Conservation (phyloP, 768 basidiomycete genomes). For the Jaapia argillacea region DNA sequence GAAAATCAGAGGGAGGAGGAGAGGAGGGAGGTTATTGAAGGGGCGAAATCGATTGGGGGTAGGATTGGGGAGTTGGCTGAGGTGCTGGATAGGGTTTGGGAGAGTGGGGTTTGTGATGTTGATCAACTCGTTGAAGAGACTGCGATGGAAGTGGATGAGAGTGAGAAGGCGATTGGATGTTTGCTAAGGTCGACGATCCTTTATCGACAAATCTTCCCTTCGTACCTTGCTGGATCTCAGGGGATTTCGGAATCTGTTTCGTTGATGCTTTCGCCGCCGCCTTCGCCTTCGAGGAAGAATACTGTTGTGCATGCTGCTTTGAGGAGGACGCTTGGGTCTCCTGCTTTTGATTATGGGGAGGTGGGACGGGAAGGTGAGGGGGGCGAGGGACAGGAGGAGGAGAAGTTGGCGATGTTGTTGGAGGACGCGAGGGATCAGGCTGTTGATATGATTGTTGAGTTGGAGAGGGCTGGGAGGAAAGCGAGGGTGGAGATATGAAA, state of each 20-base stretch:
- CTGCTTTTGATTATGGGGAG: slow-evolving; percentile 27
- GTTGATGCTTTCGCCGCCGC: slow-evolving; percentile 47
- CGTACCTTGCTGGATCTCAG: slow-evolving; percentile 6
- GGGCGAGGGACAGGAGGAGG: slow-evolving; percentile 21
- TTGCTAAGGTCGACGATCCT: slow-evolving; percentile 52
- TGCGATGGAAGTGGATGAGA: slow-evolving; percentile 9
- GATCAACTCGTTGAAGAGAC: slow-evolving; percentile 10
- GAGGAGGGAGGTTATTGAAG: slow-evolving; percentile 40
- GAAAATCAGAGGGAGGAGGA: slow-evolving; percentile 25
- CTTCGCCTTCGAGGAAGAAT: slow-evolving; percentile 35
- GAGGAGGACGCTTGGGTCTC: slow-evolving; percentile 43
- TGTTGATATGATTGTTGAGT: slow-evolving; percentile 55
- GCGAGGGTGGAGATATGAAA: not conserved
- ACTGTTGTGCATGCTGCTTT: slow-evolving; percentile 33
- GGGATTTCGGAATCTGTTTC: slow-evolving; percentile 17
- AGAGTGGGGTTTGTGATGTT: slow-evolving; percentile 23
- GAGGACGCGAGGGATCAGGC: slow-evolving; percentile 73
- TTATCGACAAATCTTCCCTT: slow-evolving; percentile 52
- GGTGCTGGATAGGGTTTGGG: slow-evolving; percentile 48
- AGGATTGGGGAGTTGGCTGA: slow-evolving; percentile 40
- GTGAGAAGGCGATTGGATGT: slow-evolving; percentile 38
- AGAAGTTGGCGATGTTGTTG: slow-evolving; percentile 33
- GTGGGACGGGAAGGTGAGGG: slow-evolving; percentile 1
- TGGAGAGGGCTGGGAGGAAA: slow-evolving; percentile 10
- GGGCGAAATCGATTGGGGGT: slow-evolving; percentile 57